Conservation (phyloP, 768 basidiomycete genomes). For the Hericium alpestre region DNA sequence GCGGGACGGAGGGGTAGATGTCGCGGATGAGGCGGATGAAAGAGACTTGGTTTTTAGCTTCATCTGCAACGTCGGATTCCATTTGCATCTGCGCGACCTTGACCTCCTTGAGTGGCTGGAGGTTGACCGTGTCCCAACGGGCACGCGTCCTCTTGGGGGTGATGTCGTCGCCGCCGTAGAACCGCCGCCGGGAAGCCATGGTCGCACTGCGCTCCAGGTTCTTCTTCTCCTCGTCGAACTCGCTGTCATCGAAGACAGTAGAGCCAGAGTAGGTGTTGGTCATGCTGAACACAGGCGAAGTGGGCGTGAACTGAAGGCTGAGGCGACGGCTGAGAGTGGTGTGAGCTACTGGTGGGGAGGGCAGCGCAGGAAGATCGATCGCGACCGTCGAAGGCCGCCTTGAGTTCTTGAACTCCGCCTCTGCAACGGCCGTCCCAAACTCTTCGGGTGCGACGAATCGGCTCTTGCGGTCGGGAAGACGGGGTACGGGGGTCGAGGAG, state of each 20-base stretch:
- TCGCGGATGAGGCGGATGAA: slow-evolving; percentile 41
- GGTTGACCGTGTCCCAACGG: slow-evolving; percentile 20
- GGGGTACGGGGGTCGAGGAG: slow-evolving; percentile 16
- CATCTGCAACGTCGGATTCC: slow-evolving; percentile 6
- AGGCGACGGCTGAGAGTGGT: slow-evolving; percentile 28
- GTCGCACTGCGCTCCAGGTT: slow-evolving; percentile 14
- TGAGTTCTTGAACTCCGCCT: slow-evolving; percentile 5
- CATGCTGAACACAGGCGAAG: slow-evolving; percentile 17
- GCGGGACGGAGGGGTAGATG: slow-evolving; percentile 62
- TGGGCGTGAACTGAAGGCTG: slow-evolving; percentile 62
- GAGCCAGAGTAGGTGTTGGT: slow-evolving; percentile 22
- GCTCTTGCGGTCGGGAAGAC: slow-evolving; percentile 20
- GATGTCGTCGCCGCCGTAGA: not conserved
- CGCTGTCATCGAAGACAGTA: slow-evolving; percentile 24
- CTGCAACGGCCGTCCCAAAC: slow-evolving; percentile 6
- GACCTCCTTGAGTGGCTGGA: slow-evolving; percentile 13
- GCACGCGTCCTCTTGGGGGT: slow-evolving; percentile 22
- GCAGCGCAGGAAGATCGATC: slow-evolving; percentile 22
- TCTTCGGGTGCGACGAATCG: slow-evolving; percentile 28
- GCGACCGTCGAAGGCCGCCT: slow-evolving; percentile 30
- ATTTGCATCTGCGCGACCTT: slow-evolving; percentile 12
- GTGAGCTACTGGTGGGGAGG: slow-evolving; percentile 23
- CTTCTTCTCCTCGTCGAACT: slow-evolving; percentile 36
- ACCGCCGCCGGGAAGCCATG: slow-evolving; percentile 9
- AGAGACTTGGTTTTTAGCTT: slow-evolving; percentile 16